Evolutionary conservation across 106 monocot species (phyloP).

Genomic region (Triglochin maritima): DNA sequence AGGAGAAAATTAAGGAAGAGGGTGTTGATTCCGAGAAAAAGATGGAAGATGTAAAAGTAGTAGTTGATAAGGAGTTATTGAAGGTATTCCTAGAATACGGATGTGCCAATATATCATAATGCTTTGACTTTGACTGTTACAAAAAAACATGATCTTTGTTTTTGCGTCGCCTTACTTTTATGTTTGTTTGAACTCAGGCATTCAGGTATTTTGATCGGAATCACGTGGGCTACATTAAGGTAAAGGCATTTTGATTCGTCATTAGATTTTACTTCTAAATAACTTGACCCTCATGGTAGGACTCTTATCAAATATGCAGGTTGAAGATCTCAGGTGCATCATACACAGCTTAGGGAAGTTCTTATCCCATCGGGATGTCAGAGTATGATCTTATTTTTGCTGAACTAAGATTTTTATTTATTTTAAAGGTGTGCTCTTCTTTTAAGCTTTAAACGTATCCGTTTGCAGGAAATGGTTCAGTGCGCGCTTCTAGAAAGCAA

Average conservation of each 20-base stretch:
- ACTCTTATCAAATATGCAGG: conserved; percentile 24
- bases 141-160: not conserved
- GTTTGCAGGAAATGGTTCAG: conserved; percentile 69
- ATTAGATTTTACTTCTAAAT: not conserved
- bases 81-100: conserved; percentile 32
- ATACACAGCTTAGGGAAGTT: conserved; percentile 86
- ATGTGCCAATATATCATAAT: not conserved
- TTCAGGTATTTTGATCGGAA: conserved; percentile 85
- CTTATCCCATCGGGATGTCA: conserved; percentile 70
- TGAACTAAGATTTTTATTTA: not conserved
- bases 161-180: not conserved
- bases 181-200: conserved; percentile 33
- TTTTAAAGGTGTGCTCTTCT: not conserved
- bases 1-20: conserved; percentile 9
- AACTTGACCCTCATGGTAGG: not conserved
- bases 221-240: conserved; percentile 69
- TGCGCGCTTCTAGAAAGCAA: conserved; percentile 69
- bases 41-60: conserved; percentile 16
- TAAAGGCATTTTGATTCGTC: conserved; percentile 5
- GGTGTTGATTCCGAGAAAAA: not conserved
- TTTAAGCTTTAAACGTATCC: not conserved
- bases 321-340: conserved; percentile 83
- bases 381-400: conserved; percentile 32
- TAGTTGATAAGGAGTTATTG: conserved; percentile 61
- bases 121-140: not conserved